Conservation (phyloP, 208 protist genomes). For the Kentomonas sorsogonicus region DNA sequence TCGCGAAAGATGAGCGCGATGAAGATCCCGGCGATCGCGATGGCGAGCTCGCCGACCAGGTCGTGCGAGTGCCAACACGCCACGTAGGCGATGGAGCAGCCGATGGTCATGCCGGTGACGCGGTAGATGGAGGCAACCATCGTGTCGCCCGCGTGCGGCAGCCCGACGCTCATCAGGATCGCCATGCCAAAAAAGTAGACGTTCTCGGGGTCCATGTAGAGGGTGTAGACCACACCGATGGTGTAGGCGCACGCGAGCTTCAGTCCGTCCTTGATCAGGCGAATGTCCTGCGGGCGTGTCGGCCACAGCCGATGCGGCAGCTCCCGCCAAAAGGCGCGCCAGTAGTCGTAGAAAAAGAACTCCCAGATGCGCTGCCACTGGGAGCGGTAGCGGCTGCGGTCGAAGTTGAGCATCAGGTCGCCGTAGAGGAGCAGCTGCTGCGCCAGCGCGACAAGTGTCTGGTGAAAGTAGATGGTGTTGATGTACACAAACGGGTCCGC, state of each 20-base stretch:
- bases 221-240: slow-evolving; percentile 35
- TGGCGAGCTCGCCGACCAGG: slow-evolving; percentile 18
- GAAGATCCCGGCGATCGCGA: slow-evolving; percentile 31
- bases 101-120: slow-evolving; percentile 44
- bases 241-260: slow-evolving; percentile 42
- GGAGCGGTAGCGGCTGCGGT: slow-evolving; percentile 38
- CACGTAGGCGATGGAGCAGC: slow-evolving; percentile 43
- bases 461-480: slow-evolving; percentile 30
- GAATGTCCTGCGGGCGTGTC: slow-evolving; percentile 51
- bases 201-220: slow-evolving; percentile 42
- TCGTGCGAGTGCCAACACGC: slow-evolving; percentile 28
- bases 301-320: slow-evolving; percentile 54
- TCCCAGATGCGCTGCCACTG: slow-evolving; percentile 27
- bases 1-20: slow-evolving; percentile 32
- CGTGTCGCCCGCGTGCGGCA: slow-evolving; percentile 52
- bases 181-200: slow-evolving; percentile 70
- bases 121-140: slow-evolving; percentile 48
- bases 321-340: slow-evolving; percentile 54
- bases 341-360: slow-evolving; percentile 60
- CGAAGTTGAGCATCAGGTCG: slow-evolving; percentile 42
- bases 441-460: slow-evolving; percentile 38
- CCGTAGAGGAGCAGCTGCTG: slow-evolving; percentile 40
- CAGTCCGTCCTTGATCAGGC: slow-evolving; percentile 66
- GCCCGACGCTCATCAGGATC: slow-evolving; percentile 53
- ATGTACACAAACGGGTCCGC: slow-evolving; percentile 35